Conservation (phyloP, 352 stramenopile species). For the Lagenidium giganteum region DNA sequence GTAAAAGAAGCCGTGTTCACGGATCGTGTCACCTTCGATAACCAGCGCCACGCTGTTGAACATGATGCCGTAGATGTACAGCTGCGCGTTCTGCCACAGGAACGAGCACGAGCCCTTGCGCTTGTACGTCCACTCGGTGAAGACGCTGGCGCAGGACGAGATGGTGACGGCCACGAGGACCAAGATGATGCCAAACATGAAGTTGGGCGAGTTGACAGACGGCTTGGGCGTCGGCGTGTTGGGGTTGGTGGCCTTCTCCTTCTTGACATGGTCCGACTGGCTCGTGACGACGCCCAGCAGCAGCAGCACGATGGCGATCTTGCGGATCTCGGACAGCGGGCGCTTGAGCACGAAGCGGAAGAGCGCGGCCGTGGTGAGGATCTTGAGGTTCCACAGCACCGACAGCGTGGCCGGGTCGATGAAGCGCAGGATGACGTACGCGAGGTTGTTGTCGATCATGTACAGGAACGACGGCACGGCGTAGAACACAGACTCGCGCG, state of each 20-base stretch:
- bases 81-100: slow-evolving; percentile 78
- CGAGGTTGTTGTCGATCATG: slow-evolving; percentile 86
- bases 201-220: slow-evolving; percentile 7
- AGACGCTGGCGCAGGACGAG: slow-evolving; percentile 80
- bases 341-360: slow-evolving; percentile 81
- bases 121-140: slow-evolving; percentile 85
- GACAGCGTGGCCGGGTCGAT: slow-evolving; percentile 82
- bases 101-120: slow-evolving; percentile 68
- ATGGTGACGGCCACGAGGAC: slow-evolving; percentile 71
- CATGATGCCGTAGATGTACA: slow-evolving; percentile 78
- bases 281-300: slow-evolving; percentile 77
- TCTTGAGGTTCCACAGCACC: slow-evolving; percentile 88
- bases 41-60: slow-evolving; percentile 72
- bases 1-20: slow-evolving; percentile 56
- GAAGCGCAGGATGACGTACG: slow-evolving; percentile 84
- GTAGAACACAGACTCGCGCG: slow-evolving; percentile 64
- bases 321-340: slow-evolving; percentile 58
- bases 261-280: slow-evolving; percentile 63
- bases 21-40: slow-evolving; percentile 39
- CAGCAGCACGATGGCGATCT: slow-evolving; percentile 70
- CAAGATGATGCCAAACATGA: slow-evolving; percentile 51
- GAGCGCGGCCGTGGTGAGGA: slow-evolving; percentile 78
- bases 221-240: neutral
- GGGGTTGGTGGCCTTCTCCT: slow-evolving; percentile 11
- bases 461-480: slow-evolving; percentile 82